Base-by-base conservation (phyloP, 2,329 filamentous ascomycete species). In the Chaetomiaceae sp. region DNA sequence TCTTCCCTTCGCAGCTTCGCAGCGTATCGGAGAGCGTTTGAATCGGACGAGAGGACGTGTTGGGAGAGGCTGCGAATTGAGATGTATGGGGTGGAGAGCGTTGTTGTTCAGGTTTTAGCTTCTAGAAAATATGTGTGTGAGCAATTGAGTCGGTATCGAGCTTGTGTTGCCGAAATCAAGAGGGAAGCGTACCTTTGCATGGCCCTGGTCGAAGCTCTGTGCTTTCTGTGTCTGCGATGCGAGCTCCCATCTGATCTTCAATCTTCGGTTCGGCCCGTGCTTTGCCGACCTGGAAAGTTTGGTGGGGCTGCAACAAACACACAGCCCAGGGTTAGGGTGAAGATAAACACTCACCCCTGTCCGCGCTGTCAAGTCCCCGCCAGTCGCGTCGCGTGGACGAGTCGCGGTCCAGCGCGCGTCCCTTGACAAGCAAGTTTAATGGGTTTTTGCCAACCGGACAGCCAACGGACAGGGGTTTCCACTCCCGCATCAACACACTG, bases 331-430 rank as follows among this genome's bases (percentile, higher is more conserved):
- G 55, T 55, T 57, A 55, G 55, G 55, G 53, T 55, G 27, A 44
- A 3, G 30, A 10, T 23, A 12, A 37, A 35, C 23, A 41, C 16
- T 9, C 7, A 39, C 14, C 44, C 41, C 37, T 40, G 38, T 19
- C 14, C 38, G 6, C 9, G 16, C 27, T 35, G 25, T 43, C 45
- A n/a, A n/a, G n/a, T n/a, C 52, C 58, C 56, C 56, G 47, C 54
- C 47, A 40, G 16, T 48, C 55, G 55, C 54, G 56, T 57, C 56
- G 56, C 54, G 56, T 46, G 19, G 13, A 14, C 25, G 47, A 45
- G 43, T 41, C 55, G 55, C 55, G 55, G 37, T 52, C 53, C 20
- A 47, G 31, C 58, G 58, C n/a, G n/a, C 58, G 58, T 59, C 48
- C 52, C 27, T 41, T 14, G 16, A 16, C 33, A 25, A 30, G 30